These are phyloP conservation scores for Rhodomyrtus psidioides DNA, from an alignment of 441 rosid species.

Conservation along the genomic window DNA sequence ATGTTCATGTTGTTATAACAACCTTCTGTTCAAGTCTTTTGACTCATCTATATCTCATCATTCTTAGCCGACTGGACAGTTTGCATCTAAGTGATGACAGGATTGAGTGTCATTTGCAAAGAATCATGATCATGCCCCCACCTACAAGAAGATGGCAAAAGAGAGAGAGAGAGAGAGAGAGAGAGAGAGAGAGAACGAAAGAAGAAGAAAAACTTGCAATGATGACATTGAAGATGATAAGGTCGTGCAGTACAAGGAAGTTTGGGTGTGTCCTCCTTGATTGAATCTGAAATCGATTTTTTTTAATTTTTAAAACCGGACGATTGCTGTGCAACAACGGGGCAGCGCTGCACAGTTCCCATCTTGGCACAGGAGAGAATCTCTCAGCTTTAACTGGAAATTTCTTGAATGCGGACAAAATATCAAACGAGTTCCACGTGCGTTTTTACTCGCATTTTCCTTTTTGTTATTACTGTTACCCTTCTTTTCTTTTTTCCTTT, in stretches of 20 bases:
- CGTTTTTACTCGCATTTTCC: neutral
- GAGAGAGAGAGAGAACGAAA: neutral
- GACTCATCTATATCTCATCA: neutral
- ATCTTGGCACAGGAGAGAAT: neutral
- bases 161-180: too few species aligned
- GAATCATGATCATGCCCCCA: neutral
- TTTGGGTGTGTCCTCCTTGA: neutral
- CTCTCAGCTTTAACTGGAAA: neutral
- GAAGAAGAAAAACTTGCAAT: neutral
- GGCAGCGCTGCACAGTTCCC: neutral
- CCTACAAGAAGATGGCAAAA: neutral
- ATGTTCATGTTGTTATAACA: neutral
- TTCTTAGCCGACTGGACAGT: neutral
- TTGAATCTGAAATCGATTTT: too few species aligned
- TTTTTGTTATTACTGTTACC: neutral
- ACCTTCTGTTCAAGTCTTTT: neutral
- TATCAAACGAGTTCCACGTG: neutral
- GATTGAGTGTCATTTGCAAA: neutral
- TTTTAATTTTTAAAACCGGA: too few species aligned
- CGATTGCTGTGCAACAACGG: neutral
- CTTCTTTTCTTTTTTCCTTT: accelerated
- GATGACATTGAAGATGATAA: neutral
- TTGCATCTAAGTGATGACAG: neutral
- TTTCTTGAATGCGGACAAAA: neutral
- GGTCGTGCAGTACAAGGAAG: neutral